Conservation (phyloP, 768 basidiomycete species). For the Dacryopinax spathularia region DNA sequence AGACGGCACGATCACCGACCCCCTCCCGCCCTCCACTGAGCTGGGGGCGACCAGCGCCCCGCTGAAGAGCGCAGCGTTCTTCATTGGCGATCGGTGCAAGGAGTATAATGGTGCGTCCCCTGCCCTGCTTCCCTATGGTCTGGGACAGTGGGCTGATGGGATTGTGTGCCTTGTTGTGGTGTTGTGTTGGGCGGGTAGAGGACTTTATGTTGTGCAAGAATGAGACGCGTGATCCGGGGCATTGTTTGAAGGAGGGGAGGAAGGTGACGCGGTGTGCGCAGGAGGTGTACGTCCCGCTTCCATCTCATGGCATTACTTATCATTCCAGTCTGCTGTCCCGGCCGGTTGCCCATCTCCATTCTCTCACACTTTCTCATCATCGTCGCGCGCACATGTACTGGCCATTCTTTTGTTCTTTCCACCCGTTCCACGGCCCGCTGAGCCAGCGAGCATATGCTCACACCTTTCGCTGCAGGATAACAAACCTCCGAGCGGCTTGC, state of each 20-base stretch:
- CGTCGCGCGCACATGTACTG: not conserved
- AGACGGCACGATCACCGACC: constrained; percentile 3
- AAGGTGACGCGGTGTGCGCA: constrained; percentile 90
- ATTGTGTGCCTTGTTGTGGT: not conserved
- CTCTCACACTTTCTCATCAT: not conserved
- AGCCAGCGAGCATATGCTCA: not conserved
- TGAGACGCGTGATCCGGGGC: constrained; percentile 76
- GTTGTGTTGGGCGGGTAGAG: constrained; percentile 32
- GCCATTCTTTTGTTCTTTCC: not conserved
- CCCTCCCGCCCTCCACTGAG: constrained; percentile 67
- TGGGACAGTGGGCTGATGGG: not conserved
- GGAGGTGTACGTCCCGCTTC: constrained; percentile 47
- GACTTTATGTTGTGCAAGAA: constrained; percentile 97
- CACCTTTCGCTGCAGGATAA: constrained; percentile 42
- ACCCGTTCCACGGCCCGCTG: too few relatives aligned
- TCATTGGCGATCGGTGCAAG: constrained; percentile 90
- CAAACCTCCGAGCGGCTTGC: constrained; percentile 88
- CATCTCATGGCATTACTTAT: not conserved
- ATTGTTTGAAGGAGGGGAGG: constrained; percentile 90
- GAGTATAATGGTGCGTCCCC: constrained; percentile 73
- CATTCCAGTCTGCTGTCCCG: not conserved
- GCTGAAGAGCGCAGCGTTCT: constrained; percentile 91
- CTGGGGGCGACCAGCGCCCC: constrained; percentile 83
- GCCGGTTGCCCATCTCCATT: not conserved
- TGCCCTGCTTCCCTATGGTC: constrained; percentile 7